Base-by-base conservation (phyloP, 495 filamentous ascomycete genomes). In the Daldinia grandis region DNA sequence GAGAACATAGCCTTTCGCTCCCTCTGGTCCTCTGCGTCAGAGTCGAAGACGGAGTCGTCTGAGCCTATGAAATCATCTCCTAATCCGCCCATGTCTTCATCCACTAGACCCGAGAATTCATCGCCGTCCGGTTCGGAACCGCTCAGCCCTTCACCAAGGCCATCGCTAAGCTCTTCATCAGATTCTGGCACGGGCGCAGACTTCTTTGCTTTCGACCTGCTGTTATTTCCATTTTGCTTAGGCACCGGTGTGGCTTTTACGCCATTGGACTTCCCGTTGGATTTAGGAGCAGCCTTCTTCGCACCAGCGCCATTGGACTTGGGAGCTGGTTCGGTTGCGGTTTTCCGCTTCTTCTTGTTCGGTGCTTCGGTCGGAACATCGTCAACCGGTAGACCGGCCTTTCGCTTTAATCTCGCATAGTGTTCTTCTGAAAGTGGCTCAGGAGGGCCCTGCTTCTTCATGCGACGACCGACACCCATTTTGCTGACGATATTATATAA, bases 391-490 rank as follows among this genome's bases (percentile, higher is more conserved):
- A 87, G 81, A 28, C 83, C 87, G 40, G 86, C 87, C 80, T 97
- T 96, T 76, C 92, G 85, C 84, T 97, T 92, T 62, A 90, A 77
- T 57, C 88, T 88, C 33, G 89, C 85, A 66, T 92, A 88, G 73
- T 90, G 91, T 27, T 87, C 89, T 78, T 97, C 93, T 72, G 95
- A 91, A 64, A 97, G 87, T 30, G 89, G 86, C 64, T 89, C 86
- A 31, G 96, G 96, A 66, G 91, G 87, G 37, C 93, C 96, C 84
- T 99, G 95, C 81, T 98, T 97, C 78, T 92, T 90, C 90, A 97
- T 95, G 69, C 95, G 93, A 74, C 93, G 92, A 69, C 93, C 92
- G 64, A 87, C 84, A 81, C 94, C 94, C 94, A 97, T 78, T 64
- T 60, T 9, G 21, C 17, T 30, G 33, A 14, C 0, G 53, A n/a